These are phyloP conservation scores for Leptographium wingfieldii DNA, from an alignment of 2,329 filamentous ascomycete species.

Conservation along the genomic window DNA sequence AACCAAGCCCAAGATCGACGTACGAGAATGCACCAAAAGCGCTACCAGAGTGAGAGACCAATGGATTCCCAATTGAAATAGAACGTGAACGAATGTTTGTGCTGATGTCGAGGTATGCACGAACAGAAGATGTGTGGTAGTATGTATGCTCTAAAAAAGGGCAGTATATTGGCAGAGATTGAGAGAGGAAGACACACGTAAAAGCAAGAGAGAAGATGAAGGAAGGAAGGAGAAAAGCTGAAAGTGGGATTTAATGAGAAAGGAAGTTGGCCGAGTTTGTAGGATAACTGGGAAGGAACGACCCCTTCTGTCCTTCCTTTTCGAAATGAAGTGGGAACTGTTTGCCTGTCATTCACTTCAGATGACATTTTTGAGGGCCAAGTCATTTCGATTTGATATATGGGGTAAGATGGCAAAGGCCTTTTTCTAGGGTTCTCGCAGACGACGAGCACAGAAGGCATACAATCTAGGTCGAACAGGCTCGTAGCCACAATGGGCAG, in stretches of 20 bases:
- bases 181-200: not conserved
- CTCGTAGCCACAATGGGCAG: not conserved
- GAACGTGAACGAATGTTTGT: not conserved
- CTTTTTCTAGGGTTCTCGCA: not conserved
- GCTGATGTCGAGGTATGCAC: not conserved
- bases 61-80: not conserved
- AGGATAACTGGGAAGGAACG: not conserved
- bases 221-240: not conserved
- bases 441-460: not conserved
- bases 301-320: not conserved
- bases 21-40: not conserved
- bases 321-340: not conserved
- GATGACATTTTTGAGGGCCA: not conserved
- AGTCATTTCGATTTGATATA: not conserved
- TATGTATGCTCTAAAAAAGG: too few relatives aligned
- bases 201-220: not conserved
- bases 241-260: not conserved
- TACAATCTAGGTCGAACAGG: not conserved
- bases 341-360: not conserved
- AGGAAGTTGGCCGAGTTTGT: not conserved
- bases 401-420: not conserved
- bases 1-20: not conserved
- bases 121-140: not conserved
- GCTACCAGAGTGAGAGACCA: not conserved
- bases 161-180: not conserved